Percentiles rank a stretch among this genome's conserved stretches.
Evolutionary conservation across 768 basidiomycete genomes (phyloP).

Genomic region (Boletus rex-veris): DNA sequence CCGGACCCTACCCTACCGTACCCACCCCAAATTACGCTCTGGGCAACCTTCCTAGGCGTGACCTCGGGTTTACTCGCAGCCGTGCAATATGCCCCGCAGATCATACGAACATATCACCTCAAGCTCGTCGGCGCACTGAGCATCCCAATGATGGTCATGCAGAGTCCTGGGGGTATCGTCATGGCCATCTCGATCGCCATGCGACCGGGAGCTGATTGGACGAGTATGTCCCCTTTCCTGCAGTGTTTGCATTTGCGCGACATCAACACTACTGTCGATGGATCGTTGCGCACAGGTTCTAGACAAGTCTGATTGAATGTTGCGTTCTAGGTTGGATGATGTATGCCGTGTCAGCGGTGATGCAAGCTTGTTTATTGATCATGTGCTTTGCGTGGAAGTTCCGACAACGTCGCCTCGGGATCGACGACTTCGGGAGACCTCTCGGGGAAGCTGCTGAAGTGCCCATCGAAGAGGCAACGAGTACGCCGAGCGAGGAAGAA

Average conservation of each 20-base stretch:
- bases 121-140: constrained; percentile 90
- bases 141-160: constrained; percentile 94
- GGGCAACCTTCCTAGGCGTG: constrained; percentile 88
- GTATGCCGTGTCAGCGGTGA: constrained; percentile 75
- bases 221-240: constrained; percentile 45
- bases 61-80: constrained; percentile 74
- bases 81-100: constrained; percentile 86
- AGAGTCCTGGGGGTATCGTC: constrained; percentile 84
- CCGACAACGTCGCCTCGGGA: constrained; percentile 66
- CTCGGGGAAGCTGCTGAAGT: constrained; percentile 18
- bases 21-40: constrained; percentile 43
- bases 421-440: constrained; percentile 88
- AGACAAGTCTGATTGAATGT: not conserved
- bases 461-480: not conserved
- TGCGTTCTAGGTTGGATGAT: constrained; percentile 64
- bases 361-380: constrained; percentile 76
- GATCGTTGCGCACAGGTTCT: not conserved
- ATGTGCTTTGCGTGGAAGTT: constrained; percentile 88
- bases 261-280: too few species aligned
- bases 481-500: constrained; percentile 8
- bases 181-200: constrained; percentile 83
- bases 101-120: constrained; percentile 70
- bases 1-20: constrained; percentile 35
- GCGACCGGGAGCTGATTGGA: constrained; percentile 81
- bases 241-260: too few species aligned